Percentiles rank a stretch among this genome's conserved stretches.
Evolutionary conservation across 108 stramenopile genomes (phyloP).

Genomic region (Conticribra weissflogii): DNA sequence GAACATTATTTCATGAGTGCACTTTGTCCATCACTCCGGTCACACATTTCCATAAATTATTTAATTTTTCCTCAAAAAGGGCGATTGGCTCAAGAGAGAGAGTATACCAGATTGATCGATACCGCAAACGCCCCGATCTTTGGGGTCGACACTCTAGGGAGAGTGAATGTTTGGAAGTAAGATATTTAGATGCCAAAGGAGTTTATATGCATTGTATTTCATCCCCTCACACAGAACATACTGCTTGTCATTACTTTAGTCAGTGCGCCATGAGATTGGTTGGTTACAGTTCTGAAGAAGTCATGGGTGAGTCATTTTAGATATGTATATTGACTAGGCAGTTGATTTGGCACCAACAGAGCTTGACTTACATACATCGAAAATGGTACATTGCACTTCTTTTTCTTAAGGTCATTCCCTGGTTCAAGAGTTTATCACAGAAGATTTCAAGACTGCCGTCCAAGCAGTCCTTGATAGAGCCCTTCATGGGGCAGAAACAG

Average conservation of each 20-base stretch:
- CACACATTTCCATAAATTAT: background rate
- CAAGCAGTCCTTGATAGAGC: slow-evolving; percentile 58
- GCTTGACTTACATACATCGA: no score
- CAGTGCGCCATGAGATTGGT: slow-evolving; percentile 47
- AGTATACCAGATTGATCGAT: slow-evolving; percentile 52
- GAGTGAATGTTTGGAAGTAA: slow-evolving; percentile 76
- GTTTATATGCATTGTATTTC: no score
- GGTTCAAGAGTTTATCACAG: slow-evolving; percentile 64
- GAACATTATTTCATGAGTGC: no score
- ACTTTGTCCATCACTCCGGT: background rate
- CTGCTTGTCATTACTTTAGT: no score
- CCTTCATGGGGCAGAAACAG: background rate
- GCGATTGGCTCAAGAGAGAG: slow-evolving; percentile 13
- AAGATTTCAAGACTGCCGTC: slow-evolving; percentile 49
- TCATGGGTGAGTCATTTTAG: no score
- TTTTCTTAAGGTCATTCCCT: slow-evolving; percentile 60
- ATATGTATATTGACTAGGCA: no score
- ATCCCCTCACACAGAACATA: no score
- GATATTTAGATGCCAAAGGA: no score
- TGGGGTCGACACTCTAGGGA: slow-evolving; percentile 39
- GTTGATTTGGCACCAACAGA: no score
- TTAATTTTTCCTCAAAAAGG: background rate
- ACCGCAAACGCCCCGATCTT: slow-evolving; percentile 59
- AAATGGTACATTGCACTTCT: no score
- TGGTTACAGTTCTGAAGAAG: slow-evolving; percentile 69